Conservation (phyloP, 768 basidiomycete species). For the Rhodotorula kratochvilovae region DNA sequence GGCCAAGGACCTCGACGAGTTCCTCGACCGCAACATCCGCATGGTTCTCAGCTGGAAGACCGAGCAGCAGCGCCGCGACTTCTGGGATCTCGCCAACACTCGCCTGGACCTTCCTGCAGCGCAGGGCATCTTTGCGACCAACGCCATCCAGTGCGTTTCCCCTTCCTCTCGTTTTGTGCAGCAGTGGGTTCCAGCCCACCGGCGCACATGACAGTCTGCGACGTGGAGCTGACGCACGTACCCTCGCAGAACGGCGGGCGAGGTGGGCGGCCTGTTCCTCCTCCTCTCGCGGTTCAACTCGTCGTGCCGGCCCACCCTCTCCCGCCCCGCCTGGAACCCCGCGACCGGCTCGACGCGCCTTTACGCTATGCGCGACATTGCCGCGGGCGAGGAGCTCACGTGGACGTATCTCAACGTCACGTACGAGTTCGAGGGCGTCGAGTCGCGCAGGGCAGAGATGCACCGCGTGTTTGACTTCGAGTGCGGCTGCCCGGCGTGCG, state of each 20-base stretch:
- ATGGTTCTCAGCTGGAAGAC: conserved; percentile 23
- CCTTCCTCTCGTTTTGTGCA: too few relatives aligned
- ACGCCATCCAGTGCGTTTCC: conserved; percentile 27
- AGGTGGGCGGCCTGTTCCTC: conserved; percentile 35
- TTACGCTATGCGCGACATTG: conserved; percentile 30
- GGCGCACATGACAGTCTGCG: neutral
- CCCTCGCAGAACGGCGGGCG: conserved; percentile 18
- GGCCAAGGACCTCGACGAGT: conserved; percentile 28
- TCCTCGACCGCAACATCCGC: conserved; percentile 23
- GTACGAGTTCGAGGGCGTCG: conserved; percentile 33
- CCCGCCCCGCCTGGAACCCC: conserved; percentile 27
- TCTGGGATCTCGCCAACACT: conserved; percentile 33
- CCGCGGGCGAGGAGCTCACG: conserved; percentile 22
- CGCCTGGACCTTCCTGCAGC: conserved; percentile 15
- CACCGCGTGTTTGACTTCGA: conserved; percentile 30
- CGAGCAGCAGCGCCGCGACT: conserved; percentile 11
- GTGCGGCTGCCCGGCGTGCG: conserved; percentile 28
- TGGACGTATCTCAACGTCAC: conserved; percentile 34
- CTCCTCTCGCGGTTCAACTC: conserved; percentile 32
- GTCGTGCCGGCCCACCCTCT: conserved; percentile 26
- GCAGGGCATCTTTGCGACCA: conserved; percentile 33
- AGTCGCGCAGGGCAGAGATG: conserved; percentile 23
- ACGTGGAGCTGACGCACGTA: too few relatives aligned
- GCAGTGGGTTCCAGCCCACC: neutral
- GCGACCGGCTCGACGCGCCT: conserved; percentile 7